Evolutionary conservation across 1,139 yeast species (phyloP).

Genomic region (Wickerhamomyces sp.): DNA sequence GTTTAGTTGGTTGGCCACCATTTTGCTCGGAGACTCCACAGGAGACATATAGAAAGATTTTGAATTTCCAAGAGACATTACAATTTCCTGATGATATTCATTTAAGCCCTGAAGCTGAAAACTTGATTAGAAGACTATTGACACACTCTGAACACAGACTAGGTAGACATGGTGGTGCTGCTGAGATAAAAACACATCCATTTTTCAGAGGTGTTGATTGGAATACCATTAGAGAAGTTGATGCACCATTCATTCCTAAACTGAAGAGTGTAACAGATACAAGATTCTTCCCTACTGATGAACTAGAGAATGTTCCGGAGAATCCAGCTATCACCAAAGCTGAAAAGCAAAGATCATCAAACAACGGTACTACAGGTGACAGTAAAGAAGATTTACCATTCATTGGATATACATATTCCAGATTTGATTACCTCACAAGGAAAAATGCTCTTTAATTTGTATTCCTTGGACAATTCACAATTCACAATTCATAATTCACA

Average conservation of each 20-base stretch:
- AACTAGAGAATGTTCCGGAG: slow-evolving; percentile 91
- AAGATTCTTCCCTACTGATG: slow-evolving; percentile 97
- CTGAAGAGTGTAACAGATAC: slow-evolving; percentile 90
- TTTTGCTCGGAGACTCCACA: slow-evolving; percentile 99
- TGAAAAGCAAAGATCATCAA: slow-evolving; percentile 43
- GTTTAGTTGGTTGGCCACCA: slow-evolving; percentile 99
- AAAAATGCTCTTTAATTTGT: slow-evolving; percentile 54
- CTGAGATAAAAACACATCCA: slow-evolving; percentile 88
- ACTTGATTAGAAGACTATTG: slow-evolving; percentile 75
- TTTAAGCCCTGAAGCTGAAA: slow-evolving; percentile 90
- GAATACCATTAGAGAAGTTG: slow-evolving; percentile 87
- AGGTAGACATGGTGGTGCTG: slow-evolving; percentile 92
- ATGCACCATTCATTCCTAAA: slow-evolving; percentile 91
- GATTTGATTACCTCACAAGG: slow-evolving; percentile 87
- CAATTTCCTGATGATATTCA: slow-evolving; percentile 96
- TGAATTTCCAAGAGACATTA: slow-evolving; percentile 92
- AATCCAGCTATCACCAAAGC: slow-evolving; percentile 77
- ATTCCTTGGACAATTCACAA: too few species aligned
- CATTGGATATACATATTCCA: slow-evolving; percentile 92
- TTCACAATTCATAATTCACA: too few species aligned
- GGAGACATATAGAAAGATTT: slow-evolving; percentile 90
- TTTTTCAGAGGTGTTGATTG: slow-evolving; percentile 96
- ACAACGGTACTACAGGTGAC: slow-evolving; percentile 35
- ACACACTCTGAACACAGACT: slow-evolving; percentile 83
- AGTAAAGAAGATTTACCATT: slow-evolving; percentile 88